phyloP scores from a whole-genome alignment of 768 basidiomycete genomes.

The Brasilioporus rufonigricans region DNA sequence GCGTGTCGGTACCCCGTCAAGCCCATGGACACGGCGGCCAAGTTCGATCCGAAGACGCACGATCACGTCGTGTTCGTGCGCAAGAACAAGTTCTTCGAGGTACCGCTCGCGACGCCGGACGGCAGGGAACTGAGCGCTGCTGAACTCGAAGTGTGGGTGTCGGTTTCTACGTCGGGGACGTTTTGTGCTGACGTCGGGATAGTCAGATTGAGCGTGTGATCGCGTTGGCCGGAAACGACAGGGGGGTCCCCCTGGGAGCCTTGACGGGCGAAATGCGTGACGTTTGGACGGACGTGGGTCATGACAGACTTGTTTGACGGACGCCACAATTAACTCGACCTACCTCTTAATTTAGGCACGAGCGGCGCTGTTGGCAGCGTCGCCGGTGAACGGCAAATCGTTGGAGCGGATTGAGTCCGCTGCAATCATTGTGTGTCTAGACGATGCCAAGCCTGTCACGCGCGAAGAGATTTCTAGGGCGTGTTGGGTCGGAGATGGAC shows the following conservation, averaged over 20 bases:
- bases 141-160: constrained; percentile 70
- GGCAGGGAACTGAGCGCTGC: constrained; percentile 73
- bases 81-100: constrained; percentile 88
- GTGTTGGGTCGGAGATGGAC: constrained; percentile 87
- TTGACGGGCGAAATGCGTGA: constrained; percentile 90
- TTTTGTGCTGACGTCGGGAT: neutral
- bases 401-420: constrained; percentile 86
- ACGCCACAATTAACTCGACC: neutral
- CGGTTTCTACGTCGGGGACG: neutral
- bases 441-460: constrained; percentile 77
- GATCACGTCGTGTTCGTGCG: constrained; percentile 90
- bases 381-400: constrained; percentile 60
- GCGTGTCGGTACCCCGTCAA: constrained; percentile 83
- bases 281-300: constrained; percentile 81
- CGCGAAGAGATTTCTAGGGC: constrained; percentile 79
- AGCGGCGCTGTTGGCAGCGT: constrained; percentile 59
- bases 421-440: constrained; percentile 83
- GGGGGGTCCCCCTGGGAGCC: constrained; percentile 63
- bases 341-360: constrained; percentile 42
- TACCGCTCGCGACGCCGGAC: constrained; percentile 61
- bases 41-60: constrained; percentile 70
- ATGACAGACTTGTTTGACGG: constrained; percentile 28
- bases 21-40: constrained; percentile 78
- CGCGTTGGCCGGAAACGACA: constrained; percentile 50
- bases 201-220: constrained; percentile 74